Conservation (phyloP, 352 stramenopile genomes). For the Phytophthora megakarya region DNA sequence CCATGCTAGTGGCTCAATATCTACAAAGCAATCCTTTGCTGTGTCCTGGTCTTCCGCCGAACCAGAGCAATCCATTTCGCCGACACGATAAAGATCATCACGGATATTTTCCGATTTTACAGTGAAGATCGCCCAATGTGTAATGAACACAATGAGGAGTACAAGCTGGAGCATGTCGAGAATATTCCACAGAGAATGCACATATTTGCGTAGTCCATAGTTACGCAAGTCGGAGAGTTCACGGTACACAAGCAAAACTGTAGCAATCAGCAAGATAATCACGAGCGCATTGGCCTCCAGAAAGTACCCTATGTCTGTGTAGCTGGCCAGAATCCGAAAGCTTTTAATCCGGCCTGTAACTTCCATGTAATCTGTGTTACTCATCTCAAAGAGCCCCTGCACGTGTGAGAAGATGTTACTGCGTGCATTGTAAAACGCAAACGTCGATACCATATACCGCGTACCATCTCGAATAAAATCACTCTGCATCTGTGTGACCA, state of each 20-base stretch:
- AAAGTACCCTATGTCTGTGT: constrained; percentile 50
- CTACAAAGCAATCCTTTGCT: constrained; percentile 58
- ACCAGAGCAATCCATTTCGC: constrained; percentile 54
- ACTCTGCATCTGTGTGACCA: constrained; percentile 54
- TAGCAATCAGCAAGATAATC: constrained; percentile 61
- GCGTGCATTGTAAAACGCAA: constrained; percentile 77
- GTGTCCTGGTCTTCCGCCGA: constrained; percentile 48
- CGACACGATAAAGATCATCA: constrained; percentile 54
- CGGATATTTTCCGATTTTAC: constrained; percentile 56
- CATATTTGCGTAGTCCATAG: constrained; percentile 61
- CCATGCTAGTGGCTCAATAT: constrained; percentile 59
- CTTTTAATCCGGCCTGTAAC: constrained; percentile 69
- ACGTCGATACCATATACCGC: constrained; percentile 64
- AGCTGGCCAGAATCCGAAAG: constrained; percentile 69
- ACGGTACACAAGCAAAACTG: constrained; percentile 52
- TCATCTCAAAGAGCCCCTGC: constrained; percentile 77
- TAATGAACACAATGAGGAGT: constrained; percentile 66
- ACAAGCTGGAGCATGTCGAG: constrained; percentile 78
- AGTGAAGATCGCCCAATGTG: constrained; percentile 63
- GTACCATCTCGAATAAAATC: constrained; percentile 69
- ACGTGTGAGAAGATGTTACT: constrained; percentile 81
- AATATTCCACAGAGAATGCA: constrained; percentile 81
- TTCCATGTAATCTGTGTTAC: constrained; percentile 80
- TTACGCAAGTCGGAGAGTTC: constrained; percentile 60
- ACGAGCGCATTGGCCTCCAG: constrained; percentile 59